Conservation (phyloP, 257 asterid genomes). For the Lavandula angustifolia region DNA sequence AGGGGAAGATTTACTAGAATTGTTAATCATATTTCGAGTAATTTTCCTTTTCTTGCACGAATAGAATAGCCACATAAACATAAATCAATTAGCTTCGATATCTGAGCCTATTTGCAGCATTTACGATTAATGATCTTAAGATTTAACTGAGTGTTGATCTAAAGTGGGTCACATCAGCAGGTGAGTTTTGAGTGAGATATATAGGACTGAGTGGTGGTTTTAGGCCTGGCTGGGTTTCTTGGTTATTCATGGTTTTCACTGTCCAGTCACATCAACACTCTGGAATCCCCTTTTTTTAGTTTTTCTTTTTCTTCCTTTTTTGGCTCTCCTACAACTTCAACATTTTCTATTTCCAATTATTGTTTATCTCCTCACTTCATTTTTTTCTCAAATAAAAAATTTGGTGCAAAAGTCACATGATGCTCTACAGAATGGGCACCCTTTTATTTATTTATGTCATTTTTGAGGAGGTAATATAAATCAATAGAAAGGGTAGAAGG, state of each 20-base stretch:
- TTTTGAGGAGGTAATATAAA: neutral
- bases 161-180: constrained; percentile 88
- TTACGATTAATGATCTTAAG: neutral
- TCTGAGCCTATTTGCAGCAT: constrained; percentile 33
- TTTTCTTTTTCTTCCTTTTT: neutral
- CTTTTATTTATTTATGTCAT: constrained; percentile 13
- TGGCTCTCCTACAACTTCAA: constrained; percentile 14
- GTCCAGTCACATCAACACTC: constrained; percentile 60
- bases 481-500: no score
- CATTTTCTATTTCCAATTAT: constrained; percentile 23
- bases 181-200: constrained; percentile 44
- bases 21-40: constrained; percentile 28
- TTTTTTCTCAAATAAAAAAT: neutral
- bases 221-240: constrained; percentile 34
- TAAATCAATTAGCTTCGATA: constrained; percentile 34
- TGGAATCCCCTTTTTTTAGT: constrained; percentile 20
- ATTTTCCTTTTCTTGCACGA: constrained; percentile 16
- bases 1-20: constrained; percentile 28
- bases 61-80: constrained; percentile 2
- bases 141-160: constrained; percentile 51
- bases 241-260: constrained; percentile 35
- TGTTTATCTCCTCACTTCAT: constrained; percentile 1
- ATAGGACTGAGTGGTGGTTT: constrained; percentile 18
- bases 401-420: constrained; percentile 10
- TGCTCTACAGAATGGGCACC: constrained; percentile 18